Evolutionary conservation across 2,329 filamentous ascomycete species (phyloP).

Genomic region (Cytospora piceae): DNA sequence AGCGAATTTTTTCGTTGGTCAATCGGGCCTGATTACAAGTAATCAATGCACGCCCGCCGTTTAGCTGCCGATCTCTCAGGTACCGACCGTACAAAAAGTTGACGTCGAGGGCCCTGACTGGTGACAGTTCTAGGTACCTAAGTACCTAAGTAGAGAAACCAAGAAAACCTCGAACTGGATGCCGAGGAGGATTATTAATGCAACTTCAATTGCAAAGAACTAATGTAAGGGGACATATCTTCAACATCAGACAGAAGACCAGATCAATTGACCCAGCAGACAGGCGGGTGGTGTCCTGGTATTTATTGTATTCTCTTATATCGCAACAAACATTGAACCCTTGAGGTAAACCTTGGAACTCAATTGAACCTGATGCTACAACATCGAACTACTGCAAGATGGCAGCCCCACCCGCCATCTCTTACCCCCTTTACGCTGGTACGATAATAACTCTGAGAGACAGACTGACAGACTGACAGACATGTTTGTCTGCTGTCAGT

Average conservation of each 20-base stretch:
- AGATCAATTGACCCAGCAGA: too few relatives aligned
- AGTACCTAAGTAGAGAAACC: too few relatives aligned
- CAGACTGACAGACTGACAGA: conserved; percentile 3
- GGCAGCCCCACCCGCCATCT: background rate
- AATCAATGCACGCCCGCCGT: background rate
- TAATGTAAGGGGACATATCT: too few relatives aligned
- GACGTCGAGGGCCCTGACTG: too few relatives aligned
- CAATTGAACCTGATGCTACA: background rate
- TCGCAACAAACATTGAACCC: background rate
- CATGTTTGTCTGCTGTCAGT: conserved; percentile 29
- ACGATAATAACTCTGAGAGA: background rate
- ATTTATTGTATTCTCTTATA: background rate
- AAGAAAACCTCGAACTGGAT: background rate
- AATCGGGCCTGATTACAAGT: background rate
- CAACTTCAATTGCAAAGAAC: background rate
- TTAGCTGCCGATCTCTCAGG: background rate
- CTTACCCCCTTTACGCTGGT: background rate
- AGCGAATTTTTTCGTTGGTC: background rate
- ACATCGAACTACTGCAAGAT: background rate
- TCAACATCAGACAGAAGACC: too few relatives aligned
- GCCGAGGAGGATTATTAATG: background rate
- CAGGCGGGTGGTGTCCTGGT: background rate
- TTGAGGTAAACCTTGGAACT: background rate
- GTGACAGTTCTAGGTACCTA: too few relatives aligned
- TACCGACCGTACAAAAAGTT: too few relatives aligned